Evolutionary conservation across 2,329 filamentous ascomycete species (phyloP).

Genomic region (Trichoderma arundinaceum): DNA sequence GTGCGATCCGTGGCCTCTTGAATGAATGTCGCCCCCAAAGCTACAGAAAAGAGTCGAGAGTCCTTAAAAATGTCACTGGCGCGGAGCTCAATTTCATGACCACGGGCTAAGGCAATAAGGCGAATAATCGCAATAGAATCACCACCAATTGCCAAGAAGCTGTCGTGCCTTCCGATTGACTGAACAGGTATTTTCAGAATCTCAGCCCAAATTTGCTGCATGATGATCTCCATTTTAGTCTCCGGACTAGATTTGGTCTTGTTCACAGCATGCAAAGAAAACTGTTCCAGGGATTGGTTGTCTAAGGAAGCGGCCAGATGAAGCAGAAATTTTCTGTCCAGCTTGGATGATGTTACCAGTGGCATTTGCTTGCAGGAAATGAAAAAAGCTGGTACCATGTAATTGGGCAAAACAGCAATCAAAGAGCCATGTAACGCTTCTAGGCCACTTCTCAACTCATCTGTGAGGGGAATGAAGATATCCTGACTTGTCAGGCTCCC

Average conservation of each 20-base stretch:
- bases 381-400: slow-evolving; percentile 24
- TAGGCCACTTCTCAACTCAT: neutral
- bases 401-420: neutral
- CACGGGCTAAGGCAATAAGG: slow-evolving; percentile 7
- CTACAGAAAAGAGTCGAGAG: neutral
- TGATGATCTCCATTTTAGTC: slow-evolving; percentile 10
- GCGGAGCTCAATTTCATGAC: neutral
- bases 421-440: neutral
- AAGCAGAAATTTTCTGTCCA: slow-evolving; percentile 20
- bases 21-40: neutral
- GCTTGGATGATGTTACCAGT: slow-evolving; percentile 7
- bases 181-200: neutral
- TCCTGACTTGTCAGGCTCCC: neutral
- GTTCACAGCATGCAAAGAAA: neutral
- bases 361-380: slow-evolving; percentile 27
- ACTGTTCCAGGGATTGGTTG: neutral
- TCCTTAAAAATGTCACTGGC: slow-evolving; percentile 14
- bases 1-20: neutral
- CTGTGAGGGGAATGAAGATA: neutral
- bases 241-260: neutral
- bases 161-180: slow-evolving; percentile 25
- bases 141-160: slow-evolving; percentile 31
- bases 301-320: neutral
- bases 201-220: slow-evolving; percentile 23
- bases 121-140: slow-evolving; percentile 30